A percentile compares a stretch with the other conserved stretches of the same genome.
phyloP scores from a whole-genome alignment of 306 rosid genomes.

The Delonix regia region DNA sequence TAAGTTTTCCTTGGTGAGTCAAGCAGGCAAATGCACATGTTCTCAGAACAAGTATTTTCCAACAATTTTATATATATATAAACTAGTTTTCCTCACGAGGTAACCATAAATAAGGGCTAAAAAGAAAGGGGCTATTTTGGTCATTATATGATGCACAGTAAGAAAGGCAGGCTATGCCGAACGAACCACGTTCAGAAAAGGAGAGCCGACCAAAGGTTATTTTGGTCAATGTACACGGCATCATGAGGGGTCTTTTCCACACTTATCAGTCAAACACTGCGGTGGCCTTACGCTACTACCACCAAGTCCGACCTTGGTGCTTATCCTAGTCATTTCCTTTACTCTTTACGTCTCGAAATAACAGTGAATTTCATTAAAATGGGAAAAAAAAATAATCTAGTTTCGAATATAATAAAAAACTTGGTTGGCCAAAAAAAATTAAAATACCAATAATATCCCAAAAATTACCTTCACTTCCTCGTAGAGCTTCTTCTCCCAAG shows the following conservation, averaged over 20 bases:
- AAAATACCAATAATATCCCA: background rate
- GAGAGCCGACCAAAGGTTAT: conserved; percentile 45
- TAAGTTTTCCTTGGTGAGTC: too few relatives aligned
- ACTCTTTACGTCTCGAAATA: conserved; percentile 38
- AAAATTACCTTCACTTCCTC: conserved; percentile 82
- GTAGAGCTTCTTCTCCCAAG: conserved; percentile 99
- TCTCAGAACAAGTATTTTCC: background rate
- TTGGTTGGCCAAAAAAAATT: background rate
- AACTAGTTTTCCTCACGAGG: background rate
- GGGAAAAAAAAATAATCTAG: background rate
- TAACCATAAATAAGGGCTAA: background rate
- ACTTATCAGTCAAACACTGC: conserved; percentile 52
- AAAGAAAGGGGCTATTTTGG: conserved; percentile 28
- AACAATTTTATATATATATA: background rate
- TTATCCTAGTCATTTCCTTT: conserved; percentile 26
- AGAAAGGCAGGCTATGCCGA: conserved; percentile 3
- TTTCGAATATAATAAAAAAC: background rate
- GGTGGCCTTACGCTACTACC: conserved; percentile 54
- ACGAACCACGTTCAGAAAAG: conserved; percentile 25
- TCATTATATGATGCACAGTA: conserved; percentile 30
- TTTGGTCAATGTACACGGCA: conserved; percentile 38
- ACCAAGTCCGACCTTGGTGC: conserved; percentile 29
- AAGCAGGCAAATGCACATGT: too few relatives aligned
- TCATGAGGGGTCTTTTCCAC: conserved; percentile 25
- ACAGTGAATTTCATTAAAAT: background rate